Percentiles rank a stretch among this genome's conserved stretches.
Evolutionary conservation across 2,329 filamentous ascomycete species (phyloP).

Genomic region (Sarocladiaceae sp.): DNA sequence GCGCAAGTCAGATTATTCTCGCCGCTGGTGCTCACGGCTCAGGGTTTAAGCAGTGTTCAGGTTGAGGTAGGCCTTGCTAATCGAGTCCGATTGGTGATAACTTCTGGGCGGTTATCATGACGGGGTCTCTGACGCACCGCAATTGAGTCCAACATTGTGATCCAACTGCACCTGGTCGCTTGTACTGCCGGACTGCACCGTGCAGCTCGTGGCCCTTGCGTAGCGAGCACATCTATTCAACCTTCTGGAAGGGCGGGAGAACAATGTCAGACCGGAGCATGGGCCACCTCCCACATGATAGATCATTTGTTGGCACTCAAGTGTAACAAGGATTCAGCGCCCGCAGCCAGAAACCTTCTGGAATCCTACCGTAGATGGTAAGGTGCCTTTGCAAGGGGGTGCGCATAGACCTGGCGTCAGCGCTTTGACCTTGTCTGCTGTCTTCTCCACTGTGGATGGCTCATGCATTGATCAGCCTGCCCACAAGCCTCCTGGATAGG

Average conservation of each 20-base stretch:
- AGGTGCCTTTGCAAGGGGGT: neutral
- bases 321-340: neutral
- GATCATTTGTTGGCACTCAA: neutral
- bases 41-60: too few species aligned
- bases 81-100: too few species aligned
- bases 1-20: too few species aligned
- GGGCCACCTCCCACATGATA: neutral
- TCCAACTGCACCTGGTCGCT: neutral
- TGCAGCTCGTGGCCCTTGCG: neutral
- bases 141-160: too few species aligned
- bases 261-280: constrained; percentile 6
- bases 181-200: neutral
- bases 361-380: neutral
- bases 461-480: constrained; percentile 2
- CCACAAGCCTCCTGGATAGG: neutral
- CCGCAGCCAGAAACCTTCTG: neutral
- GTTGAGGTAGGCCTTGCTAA: too few species aligned
- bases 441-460: neutral
- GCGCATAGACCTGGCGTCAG: neutral
- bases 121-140: too few species aligned
- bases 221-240: neutral
- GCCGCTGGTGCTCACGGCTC: too few species aligned
- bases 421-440: neutral
- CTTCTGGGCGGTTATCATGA: too few species aligned
- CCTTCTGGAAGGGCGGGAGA: constrained; percentile 10